Percentiles rank a stretch among this genome's conserved stretches.
These are phyloP conservation scores for Nitzschia inconspicua DNA, from an alignment of 108 stramenopile species.

Conservation along the genomic window DNA sequence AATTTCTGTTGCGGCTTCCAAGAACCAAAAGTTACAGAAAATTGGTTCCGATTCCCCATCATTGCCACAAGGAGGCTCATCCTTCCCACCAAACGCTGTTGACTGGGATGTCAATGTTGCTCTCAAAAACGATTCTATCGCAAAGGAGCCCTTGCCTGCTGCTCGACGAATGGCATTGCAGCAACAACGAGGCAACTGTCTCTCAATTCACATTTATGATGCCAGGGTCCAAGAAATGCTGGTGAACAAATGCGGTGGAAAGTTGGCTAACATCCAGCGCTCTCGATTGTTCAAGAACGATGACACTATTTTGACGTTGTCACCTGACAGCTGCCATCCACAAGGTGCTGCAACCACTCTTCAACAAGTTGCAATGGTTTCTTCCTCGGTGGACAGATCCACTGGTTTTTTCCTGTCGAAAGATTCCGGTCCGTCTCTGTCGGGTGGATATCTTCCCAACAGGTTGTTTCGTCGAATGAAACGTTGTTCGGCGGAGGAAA, in stretches of 20 bases:
- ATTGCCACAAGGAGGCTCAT: too few relatives aligned
- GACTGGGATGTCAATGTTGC: constrained; percentile 35
- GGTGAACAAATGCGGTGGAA: constrained; percentile 26
- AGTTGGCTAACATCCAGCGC: constrained; percentile 5
- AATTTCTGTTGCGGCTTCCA: background rate
- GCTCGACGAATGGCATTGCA: constrained; percentile 21
- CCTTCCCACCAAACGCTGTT: too few relatives aligned
- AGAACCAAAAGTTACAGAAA: background rate
- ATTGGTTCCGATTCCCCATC: too few relatives aligned
- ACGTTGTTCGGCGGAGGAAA: background rate
- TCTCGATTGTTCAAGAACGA: constrained; percentile 4
- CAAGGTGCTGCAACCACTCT: constrained; percentile 25
- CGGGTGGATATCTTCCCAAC: constrained; percentile 34
- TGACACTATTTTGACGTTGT: constrained; percentile 15
- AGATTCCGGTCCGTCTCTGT: constrained; percentile 26
- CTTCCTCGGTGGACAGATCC: background rate
- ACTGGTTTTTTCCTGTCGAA: constrained; percentile 29
- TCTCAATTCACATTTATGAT: constrained; percentile 33
- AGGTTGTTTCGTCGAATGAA: constrained; percentile 39
- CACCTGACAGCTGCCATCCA: constrained; percentile 12
- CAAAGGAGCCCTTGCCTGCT: constrained; percentile 8
- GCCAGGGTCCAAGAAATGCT: constrained; percentile 23
- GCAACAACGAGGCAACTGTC: constrained; percentile 29
- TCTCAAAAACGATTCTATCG: constrained; percentile 12
- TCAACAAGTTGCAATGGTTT: constrained; percentile 25